phyloP scores from a whole-genome alignment of 768 basidiomycete species.

The Kwoniella newhampshirensis region DNA sequence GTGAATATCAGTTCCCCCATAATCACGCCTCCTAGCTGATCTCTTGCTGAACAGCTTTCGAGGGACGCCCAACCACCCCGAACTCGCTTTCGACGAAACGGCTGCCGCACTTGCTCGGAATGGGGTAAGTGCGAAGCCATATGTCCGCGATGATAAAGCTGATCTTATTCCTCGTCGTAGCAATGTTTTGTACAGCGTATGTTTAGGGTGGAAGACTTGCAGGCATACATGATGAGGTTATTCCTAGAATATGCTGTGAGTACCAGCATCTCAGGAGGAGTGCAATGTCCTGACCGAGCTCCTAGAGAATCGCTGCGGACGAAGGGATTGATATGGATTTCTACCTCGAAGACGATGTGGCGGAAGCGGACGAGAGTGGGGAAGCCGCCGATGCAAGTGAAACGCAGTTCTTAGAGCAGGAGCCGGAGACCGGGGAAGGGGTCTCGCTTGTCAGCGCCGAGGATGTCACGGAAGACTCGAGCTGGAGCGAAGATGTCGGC shows the following conservation, averaged over 20 bases:
- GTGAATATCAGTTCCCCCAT: constrained; percentile 35
- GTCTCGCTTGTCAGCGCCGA: too few species aligned
- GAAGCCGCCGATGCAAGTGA: neutral
- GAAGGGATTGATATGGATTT: constrained; percentile 46
- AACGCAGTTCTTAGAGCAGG: too few species aligned
- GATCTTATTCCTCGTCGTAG: neutral
- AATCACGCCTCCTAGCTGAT: neutral
- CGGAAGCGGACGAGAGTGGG: neutral
- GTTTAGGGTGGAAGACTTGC: constrained; percentile 52
- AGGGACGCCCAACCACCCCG: constrained; percentile 51
- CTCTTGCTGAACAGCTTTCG: constrained; percentile 38
- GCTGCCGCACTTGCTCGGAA: constrained; percentile 53
- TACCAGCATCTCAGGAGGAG: neutral
- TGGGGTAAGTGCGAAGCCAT: constrained; percentile 46
- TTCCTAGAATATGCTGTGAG: constrained; percentile 54
- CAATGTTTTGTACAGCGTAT: constrained; percentile 49
- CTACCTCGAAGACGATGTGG: constrained; percentile 7
- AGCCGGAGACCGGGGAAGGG: neutral
- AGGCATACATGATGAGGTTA: constrained; percentile 54
- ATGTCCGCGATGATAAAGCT: neutral
- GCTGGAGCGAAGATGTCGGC: too few species aligned
- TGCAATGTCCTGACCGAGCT: neutral
- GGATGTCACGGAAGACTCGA: too few species aligned
- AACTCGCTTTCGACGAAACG: constrained; percentile 54
- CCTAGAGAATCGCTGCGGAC: constrained; percentile 39